Percentiles rank a stretch among this genome's conserved stretches.
These are phyloP conservation scores for Yamadazyma mexicana DNA, from an alignment of 1,139 yeast species.

Conservation along the genomic window DNA sequence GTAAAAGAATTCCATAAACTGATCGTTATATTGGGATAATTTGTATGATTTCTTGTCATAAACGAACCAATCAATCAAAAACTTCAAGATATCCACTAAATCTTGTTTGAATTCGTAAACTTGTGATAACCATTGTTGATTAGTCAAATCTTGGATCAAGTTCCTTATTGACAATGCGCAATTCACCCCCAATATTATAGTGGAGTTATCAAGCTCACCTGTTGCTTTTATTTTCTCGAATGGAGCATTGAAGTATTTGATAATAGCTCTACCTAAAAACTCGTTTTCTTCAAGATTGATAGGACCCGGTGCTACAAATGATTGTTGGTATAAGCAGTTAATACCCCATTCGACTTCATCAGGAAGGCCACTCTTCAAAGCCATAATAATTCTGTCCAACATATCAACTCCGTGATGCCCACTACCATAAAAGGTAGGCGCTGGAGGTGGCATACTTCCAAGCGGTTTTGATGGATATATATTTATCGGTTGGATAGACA, in stretches of 20 bases:
- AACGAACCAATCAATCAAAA: constrained; percentile 45
- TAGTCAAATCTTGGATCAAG: constrained; percentile 75
- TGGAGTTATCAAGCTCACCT: constrained; percentile 29
- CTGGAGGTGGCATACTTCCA: background rate
- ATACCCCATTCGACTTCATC: constrained; percentile 70
- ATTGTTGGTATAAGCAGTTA: constrained; percentile 55
- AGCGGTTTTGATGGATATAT: constrained; percentile 5
- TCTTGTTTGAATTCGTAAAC: constrained; percentile 48
- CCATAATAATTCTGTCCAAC: constrained; percentile 59
- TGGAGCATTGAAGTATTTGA: constrained; percentile 42
- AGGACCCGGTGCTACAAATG: constrained; percentile 49
- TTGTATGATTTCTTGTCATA: constrained; percentile 17
- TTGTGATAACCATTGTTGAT: constrained; percentile 77
- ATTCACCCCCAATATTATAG: constrained; percentile 51
- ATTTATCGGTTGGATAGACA: constrained; percentile 7
- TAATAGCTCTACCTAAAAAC: constrained; percentile 51
- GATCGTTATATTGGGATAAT: constrained; percentile 34
- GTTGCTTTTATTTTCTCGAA: constrained; percentile 27
- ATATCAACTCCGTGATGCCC: constrained; percentile 59
- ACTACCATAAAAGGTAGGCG: constrained; percentile 27
- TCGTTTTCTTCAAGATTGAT: constrained; percentile 51
- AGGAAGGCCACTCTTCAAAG: constrained; percentile 58
- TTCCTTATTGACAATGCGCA: constrained; percentile 75
- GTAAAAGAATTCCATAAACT: constrained; percentile 60
- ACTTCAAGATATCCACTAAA: constrained; percentile 46